A percentile compares a stretch with the other conserved stretches of the same genome.
phyloP scores from a whole-genome alignment of 495 filamentous ascomycete species.

The Diplogelasinospora grovesii region DNA sequence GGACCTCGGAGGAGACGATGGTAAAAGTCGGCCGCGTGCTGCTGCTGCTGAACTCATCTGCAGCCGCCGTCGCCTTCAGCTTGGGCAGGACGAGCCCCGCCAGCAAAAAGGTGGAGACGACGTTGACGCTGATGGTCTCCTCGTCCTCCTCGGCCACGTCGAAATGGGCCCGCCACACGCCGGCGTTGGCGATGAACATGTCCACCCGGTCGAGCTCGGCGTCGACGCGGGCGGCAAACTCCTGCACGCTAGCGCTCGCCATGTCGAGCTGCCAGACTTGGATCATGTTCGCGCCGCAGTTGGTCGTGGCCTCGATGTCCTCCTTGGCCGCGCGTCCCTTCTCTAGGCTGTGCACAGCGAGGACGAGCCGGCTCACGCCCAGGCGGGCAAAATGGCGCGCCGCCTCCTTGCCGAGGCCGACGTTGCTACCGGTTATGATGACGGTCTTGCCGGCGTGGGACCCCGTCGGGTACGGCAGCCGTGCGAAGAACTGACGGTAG shows the following conservation, averaged over 20 bases:
- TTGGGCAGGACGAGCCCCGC: constrained; percentile 38
- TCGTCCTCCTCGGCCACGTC: constrained; percentile 31
- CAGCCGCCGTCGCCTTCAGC: constrained; percentile 28
- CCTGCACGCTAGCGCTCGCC: constrained; percentile 17
- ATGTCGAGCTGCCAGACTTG: constrained; percentile 50
- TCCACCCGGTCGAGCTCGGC: constrained; percentile 32
- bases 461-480: constrained; percentile 1
- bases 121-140: constrained; percentile 46
- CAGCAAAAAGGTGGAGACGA: constrained; percentile 42
- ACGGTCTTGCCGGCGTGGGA: constrained; percentile 29
- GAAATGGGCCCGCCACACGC: constrained; percentile 18
- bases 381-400: constrained; percentile 37
- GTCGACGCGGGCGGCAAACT: constrained; percentile 18
- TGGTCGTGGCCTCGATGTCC: constrained; percentile 31
- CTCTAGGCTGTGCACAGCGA: constrained; percentile 37
- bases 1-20: constrained; percentile 20
- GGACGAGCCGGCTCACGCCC: constrained; percentile 37
- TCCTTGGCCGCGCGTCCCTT: constrained; percentile 39
- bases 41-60: too few species aligned
- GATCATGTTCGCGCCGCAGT: constrained; percentile 36
- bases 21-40: constrained; percentile 20
- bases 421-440: constrained; percentile 49
- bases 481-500: constrained; percentile 5
- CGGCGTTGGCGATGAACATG: constrained; percentile 41
- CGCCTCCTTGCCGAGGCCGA: constrained; percentile 48